Base-by-base conservation (phyloP, 2,329 filamentous ascomycete genomes). In the Rhexocercosporidium sp. region DNA sequence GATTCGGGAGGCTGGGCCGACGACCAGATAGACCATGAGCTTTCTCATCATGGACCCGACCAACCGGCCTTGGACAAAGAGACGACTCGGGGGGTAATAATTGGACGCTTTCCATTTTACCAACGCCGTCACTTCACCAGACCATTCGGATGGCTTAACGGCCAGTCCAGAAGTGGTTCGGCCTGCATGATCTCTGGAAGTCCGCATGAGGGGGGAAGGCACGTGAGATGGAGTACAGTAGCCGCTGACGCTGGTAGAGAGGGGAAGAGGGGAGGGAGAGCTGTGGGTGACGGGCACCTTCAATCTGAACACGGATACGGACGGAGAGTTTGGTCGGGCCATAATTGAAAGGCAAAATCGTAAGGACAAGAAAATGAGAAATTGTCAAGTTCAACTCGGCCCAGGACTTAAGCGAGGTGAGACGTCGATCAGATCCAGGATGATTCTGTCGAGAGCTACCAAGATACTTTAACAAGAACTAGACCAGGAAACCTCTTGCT, bases 1-100 rank as follows among this genome's bases (percentile, higher is more conserved):
- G 49, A 64, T 59, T 12, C 47, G 53, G 62, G 49, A 63, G 60
- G 60, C 47, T 63, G 60, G 62, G 29, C 62, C 56, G 62, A 46
- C 39, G 39, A 46, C n/a, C n/a, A n/a, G n/a, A n/a, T n/a, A n/a
- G n/a, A n/a, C 49, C 54, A 44, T 56, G 37, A 56, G 53, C 53
- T 37, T 37, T 53, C 49, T 22, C 29, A 44, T 31, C n/a, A 31
- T 56, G 53, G 31, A 37, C 18, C 53, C 29, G 53, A 37, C 53
- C 29, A 31, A 37, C 53, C 53, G 53, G 53, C 29, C 53, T 53
- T 53, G 25, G 27, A 11, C 3, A 37, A 16, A 37, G 31, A 20
- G 31, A 31, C 29, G 18, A 20, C 8, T 56, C 6, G n/a, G 31
- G 37, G 29, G 31, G 22, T 56, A 34, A 37, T 56, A 34, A 56